Evolutionary conservation across 495 filamentous ascomycete genomes (phyloP), one percentile per base, ranked within the genome.

Genomic region (Glonium stellatum): DNA sequence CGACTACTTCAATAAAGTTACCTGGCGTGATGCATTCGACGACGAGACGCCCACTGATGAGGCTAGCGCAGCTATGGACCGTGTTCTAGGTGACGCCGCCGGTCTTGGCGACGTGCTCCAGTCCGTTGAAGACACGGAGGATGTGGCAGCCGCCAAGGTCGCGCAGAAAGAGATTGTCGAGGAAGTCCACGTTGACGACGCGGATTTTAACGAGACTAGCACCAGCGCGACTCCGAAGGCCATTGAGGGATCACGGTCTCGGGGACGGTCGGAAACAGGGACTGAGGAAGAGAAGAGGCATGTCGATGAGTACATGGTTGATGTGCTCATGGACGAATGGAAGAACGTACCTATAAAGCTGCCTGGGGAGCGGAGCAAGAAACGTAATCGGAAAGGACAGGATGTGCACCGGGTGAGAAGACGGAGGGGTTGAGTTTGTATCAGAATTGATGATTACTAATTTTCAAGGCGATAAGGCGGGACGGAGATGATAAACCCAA

Each of bases 61-160:
- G 35, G 79, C 83, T 0, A 84, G 83, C 50, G 84, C 84, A 19
- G 92, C 91, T 25, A 92, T 97, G 84, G 92, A 97, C 62, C 79
- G 87, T 1, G 87, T 95, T 11, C 81, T 97, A 2, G 87, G 87
- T 34, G 70, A 70, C 31, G 78, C 75, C 49, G 76, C 76, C 2
- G 66, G 60, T 0, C 44, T 67, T 5, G 76, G 78, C 11, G 79
- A 80, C 4, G 88, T 87, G 0, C 84, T 97, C 34, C 89, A 92
- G 62, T 84, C 87, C 60, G 95, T 88, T 10, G 95, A 99, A 72
- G 95, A 99, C 67, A 80, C 81, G 50, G 95, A 99, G 71, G 95
- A 99, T 71, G 88, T 87, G 8, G 83, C 81, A 19, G 95, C 95
- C 0, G 95, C 93, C 0, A 85, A 87, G 59, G 81, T 88, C 22